Conservation (phyloP, 805 yeast species). For the Peterozyma toletana region DNA sequence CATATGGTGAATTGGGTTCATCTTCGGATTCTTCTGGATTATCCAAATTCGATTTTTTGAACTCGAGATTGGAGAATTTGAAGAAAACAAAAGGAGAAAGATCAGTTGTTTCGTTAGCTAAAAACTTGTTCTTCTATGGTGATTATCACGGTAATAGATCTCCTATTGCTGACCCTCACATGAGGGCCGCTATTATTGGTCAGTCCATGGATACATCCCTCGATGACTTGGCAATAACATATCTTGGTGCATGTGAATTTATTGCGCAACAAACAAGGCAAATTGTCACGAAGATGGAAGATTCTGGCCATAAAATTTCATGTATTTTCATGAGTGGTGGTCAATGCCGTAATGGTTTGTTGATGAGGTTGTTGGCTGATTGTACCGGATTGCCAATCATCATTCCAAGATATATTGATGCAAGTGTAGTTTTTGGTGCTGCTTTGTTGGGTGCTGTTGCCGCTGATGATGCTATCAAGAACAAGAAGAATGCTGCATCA, state of each 20-base stretch:
- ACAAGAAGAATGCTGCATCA: constrained; percentile 18
- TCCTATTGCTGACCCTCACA: constrained; percentile 92
- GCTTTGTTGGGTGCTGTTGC: constrained; percentile 95
- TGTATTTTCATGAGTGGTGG: constrained; percentile 92
- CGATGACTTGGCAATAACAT: constrained; percentile 77
- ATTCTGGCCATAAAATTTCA: constrained; percentile 68
- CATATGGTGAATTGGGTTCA: constrained; percentile 63
- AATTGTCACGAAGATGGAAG: constrained; percentile 78
- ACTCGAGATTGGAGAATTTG: constrained; percentile 64
- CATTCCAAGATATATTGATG: constrained; percentile 91
- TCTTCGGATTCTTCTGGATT: constrained; percentile 61
- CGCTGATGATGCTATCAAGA: constrained; percentile 51
- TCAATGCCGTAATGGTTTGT: constrained; percentile 85
- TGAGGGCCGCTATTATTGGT: constrained; percentile 91
- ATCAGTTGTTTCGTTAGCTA: constrained; percentile 75
- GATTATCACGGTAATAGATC: constrained; percentile 96
- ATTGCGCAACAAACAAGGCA: constrained; percentile 97
- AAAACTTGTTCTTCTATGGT: constrained; percentile 86
- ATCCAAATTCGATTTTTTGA: constrained; percentile 78
- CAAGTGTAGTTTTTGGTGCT: constrained; percentile 95
- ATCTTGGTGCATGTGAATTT: constrained; percentile 93
- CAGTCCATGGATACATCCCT: constrained; percentile 85
- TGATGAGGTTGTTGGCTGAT: constrained; percentile 87
- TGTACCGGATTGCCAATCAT: constrained; percentile 88
- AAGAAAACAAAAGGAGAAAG: constrained; percentile 49